Evolutionary conservation across 2,329 filamentous ascomycete species (phyloP), one percentile per base, ranked within the genome.

Genomic region (Trichoderma asperellum): DNA sequence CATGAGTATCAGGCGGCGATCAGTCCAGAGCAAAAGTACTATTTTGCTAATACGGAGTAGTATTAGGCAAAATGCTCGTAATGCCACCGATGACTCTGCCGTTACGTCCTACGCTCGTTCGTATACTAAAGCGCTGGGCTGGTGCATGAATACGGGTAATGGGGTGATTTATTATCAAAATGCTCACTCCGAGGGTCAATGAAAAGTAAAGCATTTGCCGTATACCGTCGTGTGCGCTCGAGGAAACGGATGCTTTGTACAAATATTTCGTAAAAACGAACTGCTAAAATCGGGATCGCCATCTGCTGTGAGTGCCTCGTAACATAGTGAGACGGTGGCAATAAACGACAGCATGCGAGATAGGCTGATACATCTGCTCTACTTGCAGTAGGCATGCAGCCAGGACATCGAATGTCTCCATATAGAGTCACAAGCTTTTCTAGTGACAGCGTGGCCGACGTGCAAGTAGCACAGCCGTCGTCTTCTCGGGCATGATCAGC

Each of bases 1-100:
- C 12, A 49, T 24, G 47, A 49, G 47, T n/a, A 67, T 67, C 63
- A 58, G 63, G 27, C 63, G 55, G 49, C 55, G 63, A 67, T 67
- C 63, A 52, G 55, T 52, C 21, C 63, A 58, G 53, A 57, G 43
- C 63, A 66, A 58, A 40, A 24, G 29, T 35, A 18, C 49, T 58
- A 43, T 43, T 8, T 7, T 43, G 40, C 40, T 43, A 43, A n/a
- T 24, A 24, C 10, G 2, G 7, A 8, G 32, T 32, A 32, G 40
- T 32, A 40, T 55, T 47, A 47, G 62, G 52, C 27, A 56, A 24
- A 64, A 55, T 21, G 21, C 52, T 56, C 34, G 27, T 52, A 49
- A 40, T 34, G 14, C 21, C 14, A 18, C 47, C 21, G 18, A 21
- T 16, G 4, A 56, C 62, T 57, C 24, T 34, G 27, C 18, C 62